Percentiles rank a stretch among this genome's conserved stretches.
Evolutionary conservation across 208 protist genomes (phyloP).

Genomic region (Acanthamoeba healyi): DNA sequence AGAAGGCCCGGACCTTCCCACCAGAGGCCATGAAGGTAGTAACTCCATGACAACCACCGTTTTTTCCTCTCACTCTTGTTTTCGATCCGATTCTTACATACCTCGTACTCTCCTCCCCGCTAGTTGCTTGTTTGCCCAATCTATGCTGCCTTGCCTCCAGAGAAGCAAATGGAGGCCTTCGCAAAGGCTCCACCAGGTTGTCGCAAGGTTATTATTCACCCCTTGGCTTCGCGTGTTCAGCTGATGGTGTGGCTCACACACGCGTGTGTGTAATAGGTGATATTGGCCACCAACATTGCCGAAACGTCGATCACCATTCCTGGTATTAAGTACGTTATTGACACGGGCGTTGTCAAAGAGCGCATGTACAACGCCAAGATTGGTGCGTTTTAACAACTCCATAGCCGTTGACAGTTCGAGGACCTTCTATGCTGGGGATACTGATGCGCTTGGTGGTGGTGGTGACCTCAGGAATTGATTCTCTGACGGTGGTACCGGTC

Average conservation of each 20-base stretch:
- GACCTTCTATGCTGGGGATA: background rate
- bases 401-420: too few species aligned
- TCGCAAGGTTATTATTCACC: background rate
- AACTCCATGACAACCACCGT: conserved; percentile 77
- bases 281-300: conserved; percentile 99
- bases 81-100: too few species aligned
- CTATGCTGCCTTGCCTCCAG: conserved; percentile 88
- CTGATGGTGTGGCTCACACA: background rate
- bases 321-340: conserved; percentile 99
- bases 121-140: conserved; percentile 63
- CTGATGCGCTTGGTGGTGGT: background rate
- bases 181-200: conserved; percentile 87
- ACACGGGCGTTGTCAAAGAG: conserved; percentile 99
- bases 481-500: conserved; percentile 96
- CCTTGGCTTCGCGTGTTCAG: background rate
- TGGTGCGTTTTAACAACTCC: background rate
- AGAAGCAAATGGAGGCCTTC: conserved; percentile 92
- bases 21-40: conserved; percentile 72
- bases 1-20: background rate
- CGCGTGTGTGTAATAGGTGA: conserved; percentile 38
- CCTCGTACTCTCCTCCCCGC: background rate
- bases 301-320: conserved; percentile 99
- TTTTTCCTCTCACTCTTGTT: conserved; percentile 93
- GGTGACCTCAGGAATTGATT: conserved; percentile 90
- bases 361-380: conserved; percentile 94